Evolutionary conservation across 2,329 filamentous ascomycete genomes (phyloP), one percentile per base, ranked within the genome.

Genomic region (Xylaria sp.): DNA sequence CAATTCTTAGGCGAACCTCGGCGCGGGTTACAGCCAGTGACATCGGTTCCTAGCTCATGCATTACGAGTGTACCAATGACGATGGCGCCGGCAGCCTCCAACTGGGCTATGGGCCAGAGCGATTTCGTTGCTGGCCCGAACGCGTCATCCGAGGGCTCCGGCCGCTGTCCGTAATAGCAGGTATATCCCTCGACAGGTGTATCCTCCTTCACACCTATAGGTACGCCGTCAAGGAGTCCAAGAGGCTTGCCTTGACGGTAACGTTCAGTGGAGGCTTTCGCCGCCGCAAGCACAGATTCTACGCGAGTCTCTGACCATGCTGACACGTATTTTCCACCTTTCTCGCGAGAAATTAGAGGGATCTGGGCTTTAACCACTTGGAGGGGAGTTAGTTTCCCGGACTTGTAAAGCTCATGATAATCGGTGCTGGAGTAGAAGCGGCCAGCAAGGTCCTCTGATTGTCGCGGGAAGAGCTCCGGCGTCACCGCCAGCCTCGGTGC

Each of bases 171-270:
- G 54, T 86, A 80, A 60, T 88, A 90, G 69, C 85, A 87, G 57
- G 87, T 85, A 76, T 93, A 94, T 15, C 91, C 92, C 69, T 87
- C 84, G 36, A 94, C 82, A 69, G 90, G 85, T 17, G 90, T 85
- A 74, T 97, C 93, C 75, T 96, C 93, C 80, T 97, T 97, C 73
- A 96, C 87, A 0, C 90, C 91, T 55, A 96, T 86, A 0, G 93
- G 94, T 0, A 97, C 88, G 13, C 94, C 94, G 73, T 97, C 94
- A 7, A 97, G 81, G 5, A 92, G 81, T 13, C 92, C 85, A 17
- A 93, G 78, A 0, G 89, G 85, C 68, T 85, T 84, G 0, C 92
- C 91, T 17, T 84, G 81, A 65, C 87, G 87, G 78, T 91, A 97
- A 51, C 94, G 84, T 75, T 87, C 83, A 0, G 93, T 91, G 0